These are phyloP conservation scores for Aspergillus sp. DNA, from an alignment of 2,329 filamentous ascomycete species.

Conservation along the genomic window DNA sequence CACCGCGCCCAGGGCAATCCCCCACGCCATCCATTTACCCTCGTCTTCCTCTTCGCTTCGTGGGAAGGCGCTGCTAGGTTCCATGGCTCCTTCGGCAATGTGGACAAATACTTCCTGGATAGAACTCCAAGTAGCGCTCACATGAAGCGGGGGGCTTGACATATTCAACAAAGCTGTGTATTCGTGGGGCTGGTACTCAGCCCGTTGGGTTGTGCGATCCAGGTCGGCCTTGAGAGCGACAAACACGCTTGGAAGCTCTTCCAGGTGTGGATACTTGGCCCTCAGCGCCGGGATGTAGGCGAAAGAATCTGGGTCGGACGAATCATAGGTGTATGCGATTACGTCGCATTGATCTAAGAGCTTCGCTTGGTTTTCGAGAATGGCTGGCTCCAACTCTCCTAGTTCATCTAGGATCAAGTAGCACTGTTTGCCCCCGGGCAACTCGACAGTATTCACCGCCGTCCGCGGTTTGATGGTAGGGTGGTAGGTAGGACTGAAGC, in stretches of 20 bases:
- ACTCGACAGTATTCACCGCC: slow-evolving; percentile 91
- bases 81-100: slow-evolving; percentile 83
- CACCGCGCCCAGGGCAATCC: slow-evolving; percentile 70
- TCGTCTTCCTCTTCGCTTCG: slow-evolving; percentile 74
- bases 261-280: slow-evolving; percentile 69
- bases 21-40: slow-evolving; percentile 74
- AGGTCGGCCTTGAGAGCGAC: slow-evolving; percentile 90
- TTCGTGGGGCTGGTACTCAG: slow-evolving; percentile 82
- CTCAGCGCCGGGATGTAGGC: slow-evolving; percentile 79
- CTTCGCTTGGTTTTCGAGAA: slow-evolving; percentile 83
- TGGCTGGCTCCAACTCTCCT: slow-evolving; percentile 88
- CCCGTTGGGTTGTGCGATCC: slow-evolving; percentile 93
- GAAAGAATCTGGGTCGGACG: slow-evolving; percentile 92
- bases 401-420: slow-evolving; percentile 94
- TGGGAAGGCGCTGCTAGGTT: slow-evolving; percentile 79
- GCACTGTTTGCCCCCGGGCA: slow-evolving; percentile 92
- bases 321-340: slow-evolving; percentile 93
- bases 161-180: slow-evolving; percentile 81
- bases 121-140: slow-evolving; percentile 87
- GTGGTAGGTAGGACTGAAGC: slow-evolving; percentile 74
- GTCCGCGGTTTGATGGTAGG: slow-evolving; percentile 92
- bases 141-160: slow-evolving; percentile 76
- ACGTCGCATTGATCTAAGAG: slow-evolving; percentile 81
- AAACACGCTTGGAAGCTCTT: slow-evolving; percentile 85
- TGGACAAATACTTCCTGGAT: slow-evolving; percentile 90